Evolutionary conservation across 768 basidiomycete species (phyloP), one percentile per base, ranked within the genome.

Genomic region (Hortiboletus campestris): DNA sequence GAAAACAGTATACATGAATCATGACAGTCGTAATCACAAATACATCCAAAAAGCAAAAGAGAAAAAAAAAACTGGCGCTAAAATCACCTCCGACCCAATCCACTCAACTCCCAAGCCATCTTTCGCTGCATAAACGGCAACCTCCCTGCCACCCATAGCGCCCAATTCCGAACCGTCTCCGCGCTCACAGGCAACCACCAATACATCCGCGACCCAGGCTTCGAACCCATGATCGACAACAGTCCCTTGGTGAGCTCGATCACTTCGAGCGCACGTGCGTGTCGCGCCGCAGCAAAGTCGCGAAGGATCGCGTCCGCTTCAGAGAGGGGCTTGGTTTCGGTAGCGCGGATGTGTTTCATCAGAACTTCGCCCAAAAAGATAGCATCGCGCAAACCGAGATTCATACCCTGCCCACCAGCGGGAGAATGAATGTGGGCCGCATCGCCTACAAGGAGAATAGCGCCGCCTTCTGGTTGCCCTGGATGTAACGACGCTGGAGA

Each of bases 401-500:
- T 83, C 81, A 84, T 80, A 8, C 83, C 83, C 57, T 84, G 82
- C 1, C 82, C 83, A 4, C 83, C 81, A 2, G 75, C 72, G 5
- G 83, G 81, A 2, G 82, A 79, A 51, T 83, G 83, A 46, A 82
- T 76, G 20, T 80, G 74, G 20, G 81, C 83, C 1, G 81, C 80
- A 59, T 80, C 79, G 1, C 78, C 78, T 2, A 78, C 46, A 43
- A 81, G 63, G 31, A 72, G 12, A 39, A 72, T 53, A 0, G 20
- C 62, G 0, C 60, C 63, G 2, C 66, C 67, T n/a, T 53, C 54
- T 38, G 56, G 32, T 20, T 53, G 43, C n/a, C 48, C 56, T 2
- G 34, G 2, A n/a, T 46, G 20, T 16, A 20, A 20, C 1, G 34
- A 4, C 7, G 2, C 42, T 1, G 54, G 49, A 1, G 55, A 55